Base-by-base conservation (phyloP, 1,139 yeast genomes). In the Taiozyma sp. region DNA sequence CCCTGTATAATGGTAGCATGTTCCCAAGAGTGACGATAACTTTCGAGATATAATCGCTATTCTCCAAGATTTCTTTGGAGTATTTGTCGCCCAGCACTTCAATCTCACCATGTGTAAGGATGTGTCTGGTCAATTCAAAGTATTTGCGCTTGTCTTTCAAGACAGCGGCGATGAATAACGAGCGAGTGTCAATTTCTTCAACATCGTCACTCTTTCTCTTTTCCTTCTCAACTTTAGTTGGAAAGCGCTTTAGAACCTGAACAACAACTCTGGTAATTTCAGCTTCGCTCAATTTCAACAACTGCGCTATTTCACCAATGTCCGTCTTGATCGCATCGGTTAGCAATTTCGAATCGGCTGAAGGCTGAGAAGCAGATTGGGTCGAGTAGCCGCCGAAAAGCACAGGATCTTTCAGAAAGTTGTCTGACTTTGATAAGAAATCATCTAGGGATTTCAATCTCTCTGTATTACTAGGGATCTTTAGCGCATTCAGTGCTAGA, bases 221-320 rank as follows among this genome's bases (percentile, higher is more conserved):
- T 14, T 40, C 23, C 43, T 38, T 43, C 22, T 32, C 47, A 34
- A 39, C 72, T 59, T 47, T 73, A 74, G 52, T 72, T 74, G 81
- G 80, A 5, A 70, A 60, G 47, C 75, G 68, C 39, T 65, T 64
- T 38, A 69, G 65, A 0, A 74, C 66, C 56, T 78, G 81, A 28
- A 65, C 54, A 8, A 81, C 70, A 12, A 80, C 68, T 57, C 86
- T 67, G 22, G 79, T 64, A 2, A 74, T 70, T 55, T 83, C 85
- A 22, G 62, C 57, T 16, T 62, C 60, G 54, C 75, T 77, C 13
- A 78, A 49, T 0, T 64, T 56, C 46, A 80, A 65, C 2, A 68
- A 24, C 2, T 65, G 55, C 13, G 75, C 10, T 19, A 77, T 57
- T 16, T 75, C 76, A 38, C 63, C 65, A 45, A 58, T 61, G 1